A percentile compares a stretch with the other conserved stretches of the same genome.
phyloP scores from a whole-genome alignment of 2,329 filamentous ascomycete species.

The Colletotrichum horii region DNA sequence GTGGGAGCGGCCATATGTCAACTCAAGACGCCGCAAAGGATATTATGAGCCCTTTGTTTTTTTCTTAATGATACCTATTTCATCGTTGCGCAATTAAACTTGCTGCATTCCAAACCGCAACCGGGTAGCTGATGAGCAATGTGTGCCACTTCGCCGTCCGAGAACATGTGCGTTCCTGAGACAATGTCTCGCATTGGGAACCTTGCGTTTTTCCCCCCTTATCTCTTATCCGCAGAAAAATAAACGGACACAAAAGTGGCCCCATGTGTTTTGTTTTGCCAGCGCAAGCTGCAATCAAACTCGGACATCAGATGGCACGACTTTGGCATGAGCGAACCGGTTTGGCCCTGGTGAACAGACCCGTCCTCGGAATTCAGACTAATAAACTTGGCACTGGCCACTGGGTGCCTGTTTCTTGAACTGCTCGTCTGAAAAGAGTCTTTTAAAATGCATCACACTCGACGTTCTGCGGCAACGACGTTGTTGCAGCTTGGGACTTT shows the following conservation, averaged over 20 bases:
- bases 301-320: constrained; percentile 2
- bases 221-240: not conserved
- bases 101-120: not conserved
- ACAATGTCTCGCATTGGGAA: not conserved
- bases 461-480: not conserved
- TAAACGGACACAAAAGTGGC: not conserved
- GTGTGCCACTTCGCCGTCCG: not conserved
- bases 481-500: not conserved
- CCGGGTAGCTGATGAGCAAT: not conserved
- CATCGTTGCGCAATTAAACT: not conserved
- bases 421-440: not conserved
- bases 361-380: not conserved
- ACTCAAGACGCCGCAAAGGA: constrained; percentile 1
- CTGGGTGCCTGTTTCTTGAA: not conserved
- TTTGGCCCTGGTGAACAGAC: not conserved
- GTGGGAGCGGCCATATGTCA: constrained; percentile 6
- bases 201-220: not conserved
- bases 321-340: not conserved
- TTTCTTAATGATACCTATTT: constrained; percentile 15
- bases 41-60: not conserved
- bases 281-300: not conserved
- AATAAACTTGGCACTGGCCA: not conserved
- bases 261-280: not conserved
- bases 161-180: not conserved
- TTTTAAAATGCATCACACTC: not conserved